Conservation (phyloP, 441 rosid species). For the Euphorbia celastroides region DNA sequence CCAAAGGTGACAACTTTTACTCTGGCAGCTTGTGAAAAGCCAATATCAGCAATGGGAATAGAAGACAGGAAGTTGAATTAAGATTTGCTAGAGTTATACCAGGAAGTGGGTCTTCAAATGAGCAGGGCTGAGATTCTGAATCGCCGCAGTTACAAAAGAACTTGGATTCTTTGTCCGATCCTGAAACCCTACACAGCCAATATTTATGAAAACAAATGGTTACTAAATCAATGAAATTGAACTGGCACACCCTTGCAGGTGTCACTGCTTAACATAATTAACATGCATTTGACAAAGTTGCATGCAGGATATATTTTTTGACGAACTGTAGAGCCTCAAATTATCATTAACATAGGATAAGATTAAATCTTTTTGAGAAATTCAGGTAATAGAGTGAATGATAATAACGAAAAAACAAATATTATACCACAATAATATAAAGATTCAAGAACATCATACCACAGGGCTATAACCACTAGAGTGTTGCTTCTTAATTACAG, state of each 20-base stretch:
- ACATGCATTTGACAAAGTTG: not conserved
- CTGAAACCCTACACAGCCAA: slow-evolving; percentile 44
- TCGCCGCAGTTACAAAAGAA: slow-evolving; percentile 52
- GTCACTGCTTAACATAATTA: not conserved
- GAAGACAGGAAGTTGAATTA: not conserved
- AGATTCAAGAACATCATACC: not conserved
- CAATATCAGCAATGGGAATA: not conserved
- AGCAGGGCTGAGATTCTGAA: slow-evolving; percentile 41
- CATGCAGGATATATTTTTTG: not conserved
- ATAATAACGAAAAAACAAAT: not conserved
- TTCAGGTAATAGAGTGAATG: not conserved
- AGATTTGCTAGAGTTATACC: slow-evolving; percentile 32
- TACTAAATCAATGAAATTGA: not conserved
- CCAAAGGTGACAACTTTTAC: not conserved
- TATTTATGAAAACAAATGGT: not conserved
- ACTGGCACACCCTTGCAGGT: not conserved
- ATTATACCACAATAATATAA: not conserved
- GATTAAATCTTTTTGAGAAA: not conserved
- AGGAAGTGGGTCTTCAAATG: slow-evolving; percentile 53
- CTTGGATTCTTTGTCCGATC: slow-evolving; percentile 40
- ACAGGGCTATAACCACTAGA: not conserved
- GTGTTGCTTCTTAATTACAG: too few relatives aligned
- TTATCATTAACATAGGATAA: not conserved
- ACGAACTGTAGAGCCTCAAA: not conserved
- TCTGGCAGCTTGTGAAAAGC: not conserved